A percentile compares a stretch with the other conserved stretches of the same genome.
Conservation (phyloP, 257 asterid genomes). For the Nyctanthes arbortristis region DNA sequence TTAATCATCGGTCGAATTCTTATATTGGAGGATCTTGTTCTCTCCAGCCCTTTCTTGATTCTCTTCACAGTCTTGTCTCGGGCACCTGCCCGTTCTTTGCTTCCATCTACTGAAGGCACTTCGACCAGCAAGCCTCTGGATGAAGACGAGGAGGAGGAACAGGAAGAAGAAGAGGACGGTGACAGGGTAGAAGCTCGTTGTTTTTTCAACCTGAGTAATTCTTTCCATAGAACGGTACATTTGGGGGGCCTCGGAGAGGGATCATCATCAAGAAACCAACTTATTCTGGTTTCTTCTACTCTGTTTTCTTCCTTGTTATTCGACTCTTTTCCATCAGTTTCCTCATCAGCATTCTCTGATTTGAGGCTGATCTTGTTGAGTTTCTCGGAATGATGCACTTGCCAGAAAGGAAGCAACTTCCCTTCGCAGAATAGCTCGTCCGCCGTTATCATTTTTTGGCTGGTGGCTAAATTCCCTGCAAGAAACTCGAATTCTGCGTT, state of each 20-base stretch:
- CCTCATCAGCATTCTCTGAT: conserved; percentile 25
- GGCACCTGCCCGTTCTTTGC: conserved; percentile 27
- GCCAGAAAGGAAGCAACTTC: conserved; percentile 69
- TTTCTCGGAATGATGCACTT: conserved; percentile 54
- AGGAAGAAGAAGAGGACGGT: conserved; percentile 50
- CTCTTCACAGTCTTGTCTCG: conserved; percentile 51
- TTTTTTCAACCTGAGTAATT: conserved; percentile 64
- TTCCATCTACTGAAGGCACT: conserved; percentile 23
- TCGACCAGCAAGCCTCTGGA: conserved; percentile 32
- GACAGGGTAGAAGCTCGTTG: conserved; percentile 54
- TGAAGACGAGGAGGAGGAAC: conserved; percentile 48
- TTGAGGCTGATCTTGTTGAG: conserved; percentile 48
- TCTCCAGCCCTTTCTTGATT: conserved; percentile 64
- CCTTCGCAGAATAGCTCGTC: conserved; percentile 78
- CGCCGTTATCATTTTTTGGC: conserved; percentile 57
- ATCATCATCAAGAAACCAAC: conserved; percentile 84
- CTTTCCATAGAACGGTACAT: conserved; percentile 89
- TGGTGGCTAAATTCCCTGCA: conserved; percentile 32
- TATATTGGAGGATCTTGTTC: conserved; percentile 53
- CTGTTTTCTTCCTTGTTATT: conserved; percentile 42
- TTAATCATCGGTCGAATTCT: conserved; percentile 72
- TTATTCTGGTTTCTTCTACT: conserved; percentile 41
- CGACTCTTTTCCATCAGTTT: not conserved
- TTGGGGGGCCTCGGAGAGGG: conserved; percentile 95
- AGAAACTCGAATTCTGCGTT: conserved; percentile 74